Conservation (phyloP, 345 rosid genomes). For the Salix caprea region DNA sequence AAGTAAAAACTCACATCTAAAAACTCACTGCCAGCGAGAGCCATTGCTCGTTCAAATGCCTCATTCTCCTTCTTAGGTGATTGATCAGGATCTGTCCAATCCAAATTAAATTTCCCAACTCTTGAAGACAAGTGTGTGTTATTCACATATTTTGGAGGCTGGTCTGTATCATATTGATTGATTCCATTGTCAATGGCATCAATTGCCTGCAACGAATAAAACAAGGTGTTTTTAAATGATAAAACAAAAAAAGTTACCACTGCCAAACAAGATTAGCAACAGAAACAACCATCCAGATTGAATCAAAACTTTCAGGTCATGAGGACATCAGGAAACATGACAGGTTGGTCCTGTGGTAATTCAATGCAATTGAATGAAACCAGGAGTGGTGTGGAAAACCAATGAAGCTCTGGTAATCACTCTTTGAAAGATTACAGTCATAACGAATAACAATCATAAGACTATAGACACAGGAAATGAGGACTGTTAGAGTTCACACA, state of each 20-base stretch:
- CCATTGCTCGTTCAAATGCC: conserved; percentile 77
- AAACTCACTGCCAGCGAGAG: conserved; percentile 76
- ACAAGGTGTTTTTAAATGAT: background rate
- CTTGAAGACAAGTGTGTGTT: conserved; percentile 79
- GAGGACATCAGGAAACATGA: no score
- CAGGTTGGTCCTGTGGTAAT: no score
- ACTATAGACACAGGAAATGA: no score
- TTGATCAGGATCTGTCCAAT: conserved; percentile 90
- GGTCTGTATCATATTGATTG: conserved; percentile 69
- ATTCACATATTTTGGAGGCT: conserved; percentile 85
- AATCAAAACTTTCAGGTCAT: background rate
- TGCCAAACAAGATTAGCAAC: background rate
- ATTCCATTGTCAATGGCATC: conserved; percentile 90
- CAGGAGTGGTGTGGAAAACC: no score
- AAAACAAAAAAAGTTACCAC: background rate
- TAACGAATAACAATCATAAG: no score
- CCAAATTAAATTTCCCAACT: conserved; percentile 81
- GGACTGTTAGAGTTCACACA: no score
- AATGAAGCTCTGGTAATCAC: no score
- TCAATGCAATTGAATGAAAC: no score
- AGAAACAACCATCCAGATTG: background rate
- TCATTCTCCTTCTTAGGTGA: conserved; percentile 83
- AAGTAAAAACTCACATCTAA: conserved; percentile 51
- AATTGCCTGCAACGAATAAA: conserved; percentile 44
- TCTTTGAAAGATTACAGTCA: no score